Percentiles rank a stretch among this genome's conserved stretches.
Evolutionary conservation across 106 monocot genomes (phyloP).

Genomic region (Acorus calamus): DNA sequence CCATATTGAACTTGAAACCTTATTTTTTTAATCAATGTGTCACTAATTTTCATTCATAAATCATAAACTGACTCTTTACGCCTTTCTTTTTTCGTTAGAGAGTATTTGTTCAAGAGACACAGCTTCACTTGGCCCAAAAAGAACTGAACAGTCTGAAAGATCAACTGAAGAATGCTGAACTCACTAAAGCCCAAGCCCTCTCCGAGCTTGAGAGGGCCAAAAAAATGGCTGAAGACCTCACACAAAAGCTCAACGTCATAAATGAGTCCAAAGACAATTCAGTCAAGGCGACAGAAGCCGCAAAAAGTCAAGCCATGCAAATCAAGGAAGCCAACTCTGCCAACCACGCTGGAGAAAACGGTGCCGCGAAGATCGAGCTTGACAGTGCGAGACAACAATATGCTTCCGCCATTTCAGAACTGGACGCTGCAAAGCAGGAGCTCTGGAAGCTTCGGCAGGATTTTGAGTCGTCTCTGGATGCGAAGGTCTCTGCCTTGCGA

Average conservation of each 20-base stretch:
- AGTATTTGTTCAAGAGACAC: constrained; percentile 8
- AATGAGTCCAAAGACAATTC: constrained; percentile 14
- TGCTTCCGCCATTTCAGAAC: constrained; percentile 12
- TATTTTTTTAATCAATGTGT: too few species aligned
- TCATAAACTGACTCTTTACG: too few species aligned
- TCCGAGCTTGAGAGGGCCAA: constrained; percentile 18
- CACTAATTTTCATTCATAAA: too few species aligned
- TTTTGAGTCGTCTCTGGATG: constrained; percentile 39
- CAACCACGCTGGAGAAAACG: constrained; percentile 12
- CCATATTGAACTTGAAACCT: too few species aligned
- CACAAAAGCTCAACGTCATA: constrained; percentile 10
- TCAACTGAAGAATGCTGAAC: constrained; percentile 17
- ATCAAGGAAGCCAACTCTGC: constrained; percentile 18
- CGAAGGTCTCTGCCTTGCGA: constrained; percentile 34
- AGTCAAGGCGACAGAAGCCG: constrained; percentile 15
- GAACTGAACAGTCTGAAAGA: constrained; percentile 22
- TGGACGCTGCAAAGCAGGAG: constrained; percentile 16
- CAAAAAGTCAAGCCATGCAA: constrained; percentile 24
- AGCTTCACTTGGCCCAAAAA: constrained; percentile 18
- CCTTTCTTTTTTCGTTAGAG: constrained; percentile 2
- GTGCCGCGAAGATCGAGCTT: constrained; percentile 24
- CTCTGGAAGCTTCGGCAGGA: constrained; percentile 25
- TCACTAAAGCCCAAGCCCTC: constrained; percentile 7
- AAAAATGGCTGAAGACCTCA: constrained; percentile 14
- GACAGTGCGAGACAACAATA: constrained; percentile 34